Conservation (phyloP, 2,329 filamentous ascomycete species). For the Sclerotinia subarctica region DNA sequence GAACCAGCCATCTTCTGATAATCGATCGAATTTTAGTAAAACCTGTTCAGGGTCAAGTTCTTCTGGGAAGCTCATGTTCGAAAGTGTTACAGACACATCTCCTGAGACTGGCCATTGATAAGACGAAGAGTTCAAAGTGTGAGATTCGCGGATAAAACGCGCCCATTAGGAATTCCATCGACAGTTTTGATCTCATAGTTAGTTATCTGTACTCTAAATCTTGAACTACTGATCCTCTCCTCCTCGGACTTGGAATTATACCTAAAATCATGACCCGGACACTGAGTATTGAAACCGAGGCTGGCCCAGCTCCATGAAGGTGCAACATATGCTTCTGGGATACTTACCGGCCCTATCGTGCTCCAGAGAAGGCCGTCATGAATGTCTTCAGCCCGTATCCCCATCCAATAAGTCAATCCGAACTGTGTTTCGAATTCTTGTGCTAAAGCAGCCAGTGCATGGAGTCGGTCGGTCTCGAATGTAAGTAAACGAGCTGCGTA, state of each 20-base stretch:
- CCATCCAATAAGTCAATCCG: background rate
- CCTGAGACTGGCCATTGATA: background rate
- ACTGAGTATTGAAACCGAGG: background rate
- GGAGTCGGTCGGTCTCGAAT: background rate
- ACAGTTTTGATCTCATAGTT: background rate
- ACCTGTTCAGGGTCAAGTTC: background rate
- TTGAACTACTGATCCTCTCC: background rate
- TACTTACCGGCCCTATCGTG: accelerated
- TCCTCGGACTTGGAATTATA: background rate
- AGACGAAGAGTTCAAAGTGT: background rate
- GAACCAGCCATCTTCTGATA: background rate
- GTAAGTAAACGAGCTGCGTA: background rate
- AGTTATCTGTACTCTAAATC: background rate
- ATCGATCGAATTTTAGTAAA: background rate
- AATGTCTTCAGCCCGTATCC: background rate
- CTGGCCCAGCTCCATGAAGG: background rate
- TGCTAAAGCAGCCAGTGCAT: background rate
- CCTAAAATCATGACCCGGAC: background rate
- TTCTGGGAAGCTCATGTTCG: too few relatives aligned
- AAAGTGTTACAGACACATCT: background rate
- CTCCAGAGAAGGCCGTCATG: background rate
- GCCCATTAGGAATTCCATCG: background rate
- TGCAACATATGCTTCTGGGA: background rate
- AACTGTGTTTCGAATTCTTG: background rate
- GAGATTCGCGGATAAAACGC: background rate